Percentiles rank a stretch among this genome's conserved stretches.
Evolutionary conservation across 805 yeast species (phyloP).

Genomic region (Starmerella etchellsii): DNA sequence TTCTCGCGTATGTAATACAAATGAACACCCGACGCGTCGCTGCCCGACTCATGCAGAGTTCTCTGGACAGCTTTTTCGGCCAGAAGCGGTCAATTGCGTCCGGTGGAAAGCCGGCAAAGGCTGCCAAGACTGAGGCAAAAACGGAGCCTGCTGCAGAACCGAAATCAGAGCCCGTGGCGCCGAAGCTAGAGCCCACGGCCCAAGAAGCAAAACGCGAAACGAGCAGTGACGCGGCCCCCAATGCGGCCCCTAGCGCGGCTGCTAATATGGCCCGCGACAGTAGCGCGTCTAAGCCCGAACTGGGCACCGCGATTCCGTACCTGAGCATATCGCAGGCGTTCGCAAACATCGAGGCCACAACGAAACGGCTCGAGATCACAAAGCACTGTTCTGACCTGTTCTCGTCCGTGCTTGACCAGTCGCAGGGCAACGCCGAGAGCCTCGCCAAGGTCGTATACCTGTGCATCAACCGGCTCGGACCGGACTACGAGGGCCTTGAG

Average conservation of each 20-base stretch:
- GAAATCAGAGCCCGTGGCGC: background rate
- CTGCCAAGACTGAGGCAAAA: background rate
- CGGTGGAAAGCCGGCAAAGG: conserved; percentile 1
- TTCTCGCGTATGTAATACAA: background rate
- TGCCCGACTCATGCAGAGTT: conserved; percentile 17
- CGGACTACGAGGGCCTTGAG: conserved; percentile 91
- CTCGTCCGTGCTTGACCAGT: conserved; percentile 42
- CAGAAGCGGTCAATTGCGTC: conserved; percentile 10
- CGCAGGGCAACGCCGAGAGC: conserved; percentile 33
- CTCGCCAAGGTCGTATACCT: conserved; percentile 66
- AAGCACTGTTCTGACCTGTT: conserved; percentile 65
- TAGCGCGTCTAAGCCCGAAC: background rate
- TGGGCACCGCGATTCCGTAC: conserved; percentile 24
- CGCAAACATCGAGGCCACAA: conserved; percentile 62
- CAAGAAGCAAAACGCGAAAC: background rate
- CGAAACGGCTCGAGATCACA: conserved; percentile 73
- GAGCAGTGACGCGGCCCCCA: background rate
- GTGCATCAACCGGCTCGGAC: conserved; percentile 80
- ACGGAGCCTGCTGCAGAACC: background rate
- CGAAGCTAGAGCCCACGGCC: background rate
- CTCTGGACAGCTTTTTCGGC: conserved; percentile 21
- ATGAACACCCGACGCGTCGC: conserved; percentile 11
- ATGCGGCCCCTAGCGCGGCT: background rate
- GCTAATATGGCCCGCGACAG: background rate
- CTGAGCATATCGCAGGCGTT: conserved; percentile 48